A percentile compares a stretch with the other conserved stretches of the same genome.
These are phyloP conservation scores for Cryoendolithus antarcticus DNA, from an alignment of 2,329 filamentous ascomycete genomes.

Conservation along the genomic window DNA sequence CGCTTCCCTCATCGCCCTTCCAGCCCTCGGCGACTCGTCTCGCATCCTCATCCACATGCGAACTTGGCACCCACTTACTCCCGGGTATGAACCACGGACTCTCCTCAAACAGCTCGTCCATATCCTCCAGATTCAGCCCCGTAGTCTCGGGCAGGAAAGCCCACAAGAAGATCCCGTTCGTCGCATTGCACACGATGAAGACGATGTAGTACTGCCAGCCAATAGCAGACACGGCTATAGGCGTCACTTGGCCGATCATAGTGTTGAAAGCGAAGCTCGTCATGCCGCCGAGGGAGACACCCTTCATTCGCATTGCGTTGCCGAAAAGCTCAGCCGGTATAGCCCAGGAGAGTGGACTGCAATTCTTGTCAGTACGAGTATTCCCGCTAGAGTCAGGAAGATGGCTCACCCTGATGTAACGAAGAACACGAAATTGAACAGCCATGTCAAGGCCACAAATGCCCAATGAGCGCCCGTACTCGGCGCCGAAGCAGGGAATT, in stretches of 20 bases:
- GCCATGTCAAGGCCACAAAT: conserved; percentile 17
- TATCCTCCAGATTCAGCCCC: conserved; percentile 29
- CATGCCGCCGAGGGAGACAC: conserved; percentile 14
- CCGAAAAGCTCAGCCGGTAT: conserved; percentile 20
- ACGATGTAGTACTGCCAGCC: conserved; percentile 19
- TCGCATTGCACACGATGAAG: conserved; percentile 17
- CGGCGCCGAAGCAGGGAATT: conserved; percentile 7
- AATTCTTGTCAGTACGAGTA: too few species aligned
- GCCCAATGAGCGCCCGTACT: conserved; percentile 13
- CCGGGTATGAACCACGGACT: conserved; percentile 13
- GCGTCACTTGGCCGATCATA: conserved; percentile 20
- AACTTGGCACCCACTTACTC: conserved; percentile 13
- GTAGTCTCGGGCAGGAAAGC: conserved; percentile 61
- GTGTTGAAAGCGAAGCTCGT: conserved; percentile 20
- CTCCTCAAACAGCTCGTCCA: conserved; percentile 15
- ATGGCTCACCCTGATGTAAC: conserved; percentile 7
- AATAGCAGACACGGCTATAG: conserved; percentile 12
- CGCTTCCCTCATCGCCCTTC: too few species aligned
- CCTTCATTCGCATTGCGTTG: conserved; percentile 14
- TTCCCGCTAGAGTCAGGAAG: too few species aligned
- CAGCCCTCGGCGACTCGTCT: conserved; percentile 3
- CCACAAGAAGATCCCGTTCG: conserved; percentile 35
- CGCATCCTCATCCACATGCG: conserved; percentile 11
- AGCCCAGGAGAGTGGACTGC: conserved; percentile 14
- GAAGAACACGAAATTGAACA: conserved; percentile 16